phyloP scores from a whole-genome alignment of 768 basidiomycete genomes.

The Rhodotorula diobovata region DNA sequence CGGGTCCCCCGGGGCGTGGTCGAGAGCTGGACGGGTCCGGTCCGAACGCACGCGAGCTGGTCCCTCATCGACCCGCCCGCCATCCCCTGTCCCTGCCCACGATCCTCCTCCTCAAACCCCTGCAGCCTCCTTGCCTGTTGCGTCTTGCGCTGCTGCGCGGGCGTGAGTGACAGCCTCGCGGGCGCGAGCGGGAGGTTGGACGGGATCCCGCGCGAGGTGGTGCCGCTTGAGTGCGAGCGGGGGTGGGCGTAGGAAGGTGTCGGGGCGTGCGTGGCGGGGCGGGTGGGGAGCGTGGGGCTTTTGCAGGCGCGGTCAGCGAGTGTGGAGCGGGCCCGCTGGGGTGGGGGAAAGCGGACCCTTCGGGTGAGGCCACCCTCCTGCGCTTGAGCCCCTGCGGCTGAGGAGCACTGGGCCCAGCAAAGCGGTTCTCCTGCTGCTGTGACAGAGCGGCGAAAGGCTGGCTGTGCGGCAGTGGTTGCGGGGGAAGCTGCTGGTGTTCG shows the following conservation, averaged over 20 bases:
- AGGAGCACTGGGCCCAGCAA: neutral
- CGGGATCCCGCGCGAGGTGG: neutral
- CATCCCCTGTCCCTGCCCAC: neutral
- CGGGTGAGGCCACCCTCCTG: neutral
- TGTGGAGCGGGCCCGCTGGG: neutral
- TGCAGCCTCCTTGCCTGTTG: too few species aligned
- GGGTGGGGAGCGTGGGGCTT: neutral
- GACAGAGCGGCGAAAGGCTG: neutral
- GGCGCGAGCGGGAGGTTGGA: neutral
- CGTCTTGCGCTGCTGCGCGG: neutral
- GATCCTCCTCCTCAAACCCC: neutral
- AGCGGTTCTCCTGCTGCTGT: neutral
- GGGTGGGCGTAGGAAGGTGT: neutral
- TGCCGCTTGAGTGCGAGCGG: neutral
- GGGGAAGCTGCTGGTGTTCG: neutral
- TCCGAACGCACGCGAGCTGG: neutral
- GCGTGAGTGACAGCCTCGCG: slow-evolving; percentile 8
- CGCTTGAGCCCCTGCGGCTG: neutral
- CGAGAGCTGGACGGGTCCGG: neutral
- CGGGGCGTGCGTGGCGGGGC: neutral
- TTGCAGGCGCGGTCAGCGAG: neutral
- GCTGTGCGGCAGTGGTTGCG: neutral
- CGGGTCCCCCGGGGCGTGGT: too few species aligned
- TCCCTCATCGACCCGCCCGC: neutral
- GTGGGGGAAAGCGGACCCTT: too few species aligned